Conservation (phyloP, 371 early-diverging fungal genomes). For the Chytridiales sp. region DNA sequence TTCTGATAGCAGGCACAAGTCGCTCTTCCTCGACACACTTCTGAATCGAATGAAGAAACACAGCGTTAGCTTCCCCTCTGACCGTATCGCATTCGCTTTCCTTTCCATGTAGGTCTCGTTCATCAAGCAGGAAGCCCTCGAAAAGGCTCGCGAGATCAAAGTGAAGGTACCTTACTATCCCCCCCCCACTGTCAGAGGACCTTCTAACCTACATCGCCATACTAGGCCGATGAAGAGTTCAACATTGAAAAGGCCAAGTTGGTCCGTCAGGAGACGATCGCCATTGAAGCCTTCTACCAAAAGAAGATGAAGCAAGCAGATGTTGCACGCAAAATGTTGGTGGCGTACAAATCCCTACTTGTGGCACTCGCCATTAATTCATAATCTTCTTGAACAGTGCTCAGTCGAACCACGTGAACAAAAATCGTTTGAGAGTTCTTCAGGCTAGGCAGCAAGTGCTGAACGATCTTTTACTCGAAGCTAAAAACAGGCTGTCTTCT, state of each 20-base stretch:
- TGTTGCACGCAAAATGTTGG: slow-evolving; percentile 83
- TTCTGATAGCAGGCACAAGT: no score
- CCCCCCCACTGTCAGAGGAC: neutral
- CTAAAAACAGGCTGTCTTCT: slow-evolving; percentile 54
- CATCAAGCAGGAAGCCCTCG: slow-evolving; percentile 96
- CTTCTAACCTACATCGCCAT: neutral
- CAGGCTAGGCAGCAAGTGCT: slow-evolving; percentile 85
- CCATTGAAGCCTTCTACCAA: slow-evolving; percentile 85
- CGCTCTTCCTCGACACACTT: neutral
- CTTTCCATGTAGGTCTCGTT: slow-evolving; percentile 67
- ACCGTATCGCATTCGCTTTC: neutral
- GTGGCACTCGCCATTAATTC: neutral
- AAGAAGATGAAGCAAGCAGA: slow-evolving; percentile 91
- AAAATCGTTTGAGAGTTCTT: slow-evolving; percentile 85
- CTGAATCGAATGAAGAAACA: neutral
- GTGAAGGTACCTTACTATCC: slow-evolving; percentile 72
- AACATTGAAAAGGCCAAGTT: slow-evolving; percentile 98
- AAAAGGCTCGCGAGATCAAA: slow-evolving; percentile 97
- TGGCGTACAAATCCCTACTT: neutral
- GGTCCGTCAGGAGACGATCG: slow-evolving; percentile 85
- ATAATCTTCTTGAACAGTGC: slow-evolving; percentile 58
- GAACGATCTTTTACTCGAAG: slow-evolving; percentile 71
- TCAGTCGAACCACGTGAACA: slow-evolving; percentile 93
- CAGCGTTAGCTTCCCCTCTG: neutral
- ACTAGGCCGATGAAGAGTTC: slow-evolving; percentile 93